Evolutionary conservation across 2,329 filamentous ascomycete genomes (phyloP).

Genomic region (Neofusicoccum sp.): DNA sequence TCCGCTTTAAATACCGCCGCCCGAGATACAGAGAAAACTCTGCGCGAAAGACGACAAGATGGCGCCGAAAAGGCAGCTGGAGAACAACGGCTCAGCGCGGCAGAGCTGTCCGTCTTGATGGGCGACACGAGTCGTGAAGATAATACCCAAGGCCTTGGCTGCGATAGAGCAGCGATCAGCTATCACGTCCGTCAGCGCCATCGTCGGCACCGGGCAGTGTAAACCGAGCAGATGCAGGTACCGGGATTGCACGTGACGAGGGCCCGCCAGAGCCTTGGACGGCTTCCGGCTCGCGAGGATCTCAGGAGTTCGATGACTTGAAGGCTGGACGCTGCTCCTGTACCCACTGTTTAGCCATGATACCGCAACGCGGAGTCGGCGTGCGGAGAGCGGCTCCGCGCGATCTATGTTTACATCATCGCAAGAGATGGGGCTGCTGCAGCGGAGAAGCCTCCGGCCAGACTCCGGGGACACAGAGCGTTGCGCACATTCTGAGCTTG

Average conservation of each 20-base stretch:
- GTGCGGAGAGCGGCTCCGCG: neutral
- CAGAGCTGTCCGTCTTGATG: neutral
- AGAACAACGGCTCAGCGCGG: neutral
- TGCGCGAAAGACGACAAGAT: neutral
- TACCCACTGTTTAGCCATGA: neutral
- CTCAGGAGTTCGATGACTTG: neutral
- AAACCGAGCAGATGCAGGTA: neutral
- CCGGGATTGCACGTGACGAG: neutral
- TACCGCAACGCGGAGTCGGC: neutral
- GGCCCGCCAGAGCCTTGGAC: neutral
- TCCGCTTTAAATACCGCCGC: neutral
- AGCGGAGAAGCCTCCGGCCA: no score
- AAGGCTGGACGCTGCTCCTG: neutral
- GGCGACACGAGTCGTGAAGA: constrained; percentile 8
- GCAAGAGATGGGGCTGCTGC: no score
- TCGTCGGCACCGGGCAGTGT: neutral
- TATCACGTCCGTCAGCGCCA: neutral
- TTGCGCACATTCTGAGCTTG: no score
- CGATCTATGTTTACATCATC: neutral
- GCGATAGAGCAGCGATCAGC: neutral
- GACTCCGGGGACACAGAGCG: no score
- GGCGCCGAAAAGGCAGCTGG: no score
- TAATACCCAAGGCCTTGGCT: neutral
- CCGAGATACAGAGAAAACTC: neutral
- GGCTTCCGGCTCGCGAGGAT: no score